These are phyloP conservation scores for Nannochloropsis oceanica DNA, from an alignment of 108 stramenopile genomes.

Conservation along the genomic window DNA sequence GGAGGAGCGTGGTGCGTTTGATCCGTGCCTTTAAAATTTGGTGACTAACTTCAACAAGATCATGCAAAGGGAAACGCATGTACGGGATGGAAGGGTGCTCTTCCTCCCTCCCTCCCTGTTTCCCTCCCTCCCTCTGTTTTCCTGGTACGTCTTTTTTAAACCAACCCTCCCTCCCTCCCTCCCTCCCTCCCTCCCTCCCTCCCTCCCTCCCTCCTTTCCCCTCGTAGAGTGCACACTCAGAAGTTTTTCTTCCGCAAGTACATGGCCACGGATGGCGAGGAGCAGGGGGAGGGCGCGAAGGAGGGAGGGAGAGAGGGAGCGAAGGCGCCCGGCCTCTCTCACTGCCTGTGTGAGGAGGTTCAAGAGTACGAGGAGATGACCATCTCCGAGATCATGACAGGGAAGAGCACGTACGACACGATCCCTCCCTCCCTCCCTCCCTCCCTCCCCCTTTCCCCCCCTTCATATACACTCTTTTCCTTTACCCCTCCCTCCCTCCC, in stretches of 20 bases:
- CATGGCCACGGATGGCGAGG: conserved; percentile 41
- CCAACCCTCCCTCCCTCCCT: background rate
- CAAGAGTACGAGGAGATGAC: conserved; percentile 90
- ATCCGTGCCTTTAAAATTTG: no score
- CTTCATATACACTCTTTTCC: background rate
- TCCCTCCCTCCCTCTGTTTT: background rate
- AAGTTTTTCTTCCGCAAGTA: conserved; percentile 92
- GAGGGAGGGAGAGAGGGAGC: conserved; percentile 42
- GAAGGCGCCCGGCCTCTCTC: conserved; percentile 8
- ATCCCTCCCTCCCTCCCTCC: background rate
- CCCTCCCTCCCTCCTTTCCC: background rate
- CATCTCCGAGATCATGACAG: conserved; percentile 86
- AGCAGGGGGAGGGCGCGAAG: conserved; percentile 21
- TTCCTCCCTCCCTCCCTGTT: background rate
- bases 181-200: background rate
- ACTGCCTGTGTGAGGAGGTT: conserved; percentile 56
- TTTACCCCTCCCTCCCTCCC: background rate
- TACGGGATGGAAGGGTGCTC: background rate
- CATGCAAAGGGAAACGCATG: no score
- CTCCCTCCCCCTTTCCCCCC: background rate
- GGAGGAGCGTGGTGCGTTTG: no score
- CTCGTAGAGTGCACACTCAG: background rate
- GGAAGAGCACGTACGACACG: conserved; percentile 47
- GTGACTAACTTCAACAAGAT: no score
- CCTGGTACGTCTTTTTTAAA: background rate